Evolutionary conservation across 495 filamentous ascomycete species (phyloP), one percentile per base, ranked within the genome.

Genomic region (Penicillium bialowiezense): DNA sequence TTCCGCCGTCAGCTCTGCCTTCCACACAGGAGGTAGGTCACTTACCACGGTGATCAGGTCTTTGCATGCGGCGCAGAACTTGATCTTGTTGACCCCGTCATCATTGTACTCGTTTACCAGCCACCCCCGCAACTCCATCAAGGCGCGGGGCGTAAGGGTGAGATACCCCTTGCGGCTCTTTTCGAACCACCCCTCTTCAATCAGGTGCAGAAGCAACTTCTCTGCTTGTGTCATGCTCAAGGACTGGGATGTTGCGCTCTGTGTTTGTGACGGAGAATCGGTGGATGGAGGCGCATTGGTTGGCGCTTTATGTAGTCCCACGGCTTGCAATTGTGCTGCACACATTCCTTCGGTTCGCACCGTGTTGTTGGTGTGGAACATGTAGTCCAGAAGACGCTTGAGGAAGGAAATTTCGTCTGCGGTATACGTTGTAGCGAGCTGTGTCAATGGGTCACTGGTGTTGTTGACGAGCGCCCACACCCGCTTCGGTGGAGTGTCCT

Each of bases 361-460:
- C 0, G 84, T 90, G 56, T 97, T 97, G 62, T 90, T 80, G 3
- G 77, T 84, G 38, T 91, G 88, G 61, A 97, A 97, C 84, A 98
- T 96, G 52, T 79, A 83, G 65, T 97, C 92, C 0, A 98, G 82
- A 13, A 97, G 62, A 1, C 93, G 74, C 70, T 95, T 90, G 47
- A 97, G 76, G 65, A 87, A 98, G 9, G 88, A 80, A 29, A 97
- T 90, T 70, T 97, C 91, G 49, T 97, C 95, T 15, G 88, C 69
- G 0, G 82, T 74, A 62, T 85, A 84, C 0, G 77, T 81, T 1
- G 93, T 97, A n/a, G 90, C 89, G 19, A 96, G 74, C 63, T 96
- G 91, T 1, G 88, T 93, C 9, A 90, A 60, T 1, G 84, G 71
- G 65, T 97, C 93, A 50, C 84, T 88, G 18, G 84, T 87, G 2